A percentile compares a stretch with the other conserved stretches of the same genome.
phyloP scores from a whole-genome alignment of 495 filamentous ascomycete genomes.

The Bombardia bombarda region DNA sequence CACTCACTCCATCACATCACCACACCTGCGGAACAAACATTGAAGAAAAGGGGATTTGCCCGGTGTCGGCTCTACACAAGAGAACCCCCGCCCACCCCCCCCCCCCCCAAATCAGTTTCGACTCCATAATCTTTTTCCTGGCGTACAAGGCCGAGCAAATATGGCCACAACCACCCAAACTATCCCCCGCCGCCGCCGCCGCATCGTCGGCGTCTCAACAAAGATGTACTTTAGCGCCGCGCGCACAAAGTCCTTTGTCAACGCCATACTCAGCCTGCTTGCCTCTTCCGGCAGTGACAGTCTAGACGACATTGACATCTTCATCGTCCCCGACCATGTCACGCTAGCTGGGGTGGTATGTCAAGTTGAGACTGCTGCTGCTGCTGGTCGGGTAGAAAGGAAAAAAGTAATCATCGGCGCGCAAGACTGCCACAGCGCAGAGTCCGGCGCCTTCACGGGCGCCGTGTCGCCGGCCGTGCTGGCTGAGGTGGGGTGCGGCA shows the following conservation, averaged over 20 bases:
- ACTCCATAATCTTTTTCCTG: too few relatives aligned
- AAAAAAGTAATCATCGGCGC: conserved; percentile 53
- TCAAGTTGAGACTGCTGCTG: conserved; percentile 36
- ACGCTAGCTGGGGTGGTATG: conserved; percentile 49
- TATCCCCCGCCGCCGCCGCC: conserved; percentile 37
- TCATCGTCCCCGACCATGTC: conserved; percentile 70
- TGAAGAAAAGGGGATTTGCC: too few relatives aligned
- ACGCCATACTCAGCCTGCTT: conserved; percentile 41
- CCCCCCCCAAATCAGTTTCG: too few relatives aligned
- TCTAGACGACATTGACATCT: conserved; percentile 42
- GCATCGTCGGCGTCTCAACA: conserved; percentile 67
- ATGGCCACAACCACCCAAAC: neutral
- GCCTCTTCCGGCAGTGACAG: conserved; percentile 26
- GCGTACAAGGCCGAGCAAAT: too few relatives aligned
- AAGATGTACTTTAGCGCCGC: conserved; percentile 79
- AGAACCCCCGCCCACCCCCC: too few relatives aligned
- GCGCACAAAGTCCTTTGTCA: conserved; percentile 54
- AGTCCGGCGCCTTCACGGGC: conserved; percentile 65
- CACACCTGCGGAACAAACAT: too few relatives aligned
- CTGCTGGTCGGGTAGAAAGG: conserved; percentile 11
- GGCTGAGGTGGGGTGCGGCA: conserved; percentile 51
- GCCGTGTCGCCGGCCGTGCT: conserved; percentile 64
- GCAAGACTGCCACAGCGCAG: conserved; percentile 63
- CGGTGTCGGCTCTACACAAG: too few relatives aligned
- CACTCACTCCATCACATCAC: too few relatives aligned